Conservation (phyloP, 2,329 filamentous ascomycete genomes). For the Pseudogymnoascus sp. region DNA sequence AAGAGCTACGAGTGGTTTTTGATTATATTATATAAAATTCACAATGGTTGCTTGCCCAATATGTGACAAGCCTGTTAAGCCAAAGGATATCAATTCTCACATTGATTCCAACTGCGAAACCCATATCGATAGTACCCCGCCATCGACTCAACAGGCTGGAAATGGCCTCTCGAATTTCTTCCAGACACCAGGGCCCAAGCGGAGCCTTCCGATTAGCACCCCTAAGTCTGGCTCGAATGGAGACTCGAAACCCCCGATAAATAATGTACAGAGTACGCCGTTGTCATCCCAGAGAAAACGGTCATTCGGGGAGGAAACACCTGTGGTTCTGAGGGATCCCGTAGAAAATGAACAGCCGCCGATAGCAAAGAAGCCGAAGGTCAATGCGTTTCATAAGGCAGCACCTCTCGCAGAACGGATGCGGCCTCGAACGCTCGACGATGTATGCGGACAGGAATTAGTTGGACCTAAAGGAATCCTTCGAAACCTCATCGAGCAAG, state of each 20-base stretch:
- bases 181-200: constrained; percentile 51
- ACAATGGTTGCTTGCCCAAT: constrained; percentile 66
- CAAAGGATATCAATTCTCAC: constrained; percentile 76
- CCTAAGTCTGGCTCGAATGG: constrained; percentile 26
- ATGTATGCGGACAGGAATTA: constrained; percentile 85
- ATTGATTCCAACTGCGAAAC: constrained; percentile 74
- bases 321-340: neutral
- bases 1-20: neutral
- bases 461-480: constrained; percentile 80
- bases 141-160: constrained; percentile 29
- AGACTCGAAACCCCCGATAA: constrained; percentile 28
- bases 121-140: constrained; percentile 48
- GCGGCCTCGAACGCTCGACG: constrained; percentile 74
- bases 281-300: constrained; percentile 22
- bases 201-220: constrained; percentile 29
- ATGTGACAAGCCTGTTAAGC: constrained; percentile 64
- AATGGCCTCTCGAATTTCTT: constrained; percentile 50
- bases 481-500: constrained; percentile 74
- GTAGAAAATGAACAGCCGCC: constrained; percentile 15
- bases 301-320: constrained; percentile 23
- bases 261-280: constrained; percentile 20
- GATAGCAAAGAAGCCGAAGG: constrained; percentile 58
- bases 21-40: neutral
- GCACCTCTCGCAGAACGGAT: constrained; percentile 90
- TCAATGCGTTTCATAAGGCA: constrained; percentile 53